These are phyloP conservation scores for Yarrowia osloensis DNA, from an alignment of 805 yeast genomes.

Conservation along the genomic window DNA sequence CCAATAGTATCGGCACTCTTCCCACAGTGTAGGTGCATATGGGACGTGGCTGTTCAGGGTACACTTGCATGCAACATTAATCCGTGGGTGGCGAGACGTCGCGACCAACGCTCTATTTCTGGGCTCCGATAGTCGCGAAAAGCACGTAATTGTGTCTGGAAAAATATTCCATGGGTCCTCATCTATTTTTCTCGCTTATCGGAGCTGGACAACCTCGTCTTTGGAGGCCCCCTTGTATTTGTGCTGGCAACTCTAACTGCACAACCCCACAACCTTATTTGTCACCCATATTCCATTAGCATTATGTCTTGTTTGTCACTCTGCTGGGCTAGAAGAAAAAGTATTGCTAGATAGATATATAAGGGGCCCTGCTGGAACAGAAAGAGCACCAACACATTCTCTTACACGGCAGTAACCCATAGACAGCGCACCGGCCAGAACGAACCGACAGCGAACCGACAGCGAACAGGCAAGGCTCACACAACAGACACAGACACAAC, in stretches of 20 bases:
- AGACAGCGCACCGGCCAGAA: background rate
- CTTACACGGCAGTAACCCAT: too few species aligned
- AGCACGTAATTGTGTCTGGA: background rate
- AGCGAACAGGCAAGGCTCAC: too few species aligned
- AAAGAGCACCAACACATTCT: background rate
- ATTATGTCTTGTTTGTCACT: conserved; percentile 3
- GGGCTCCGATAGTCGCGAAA: background rate
- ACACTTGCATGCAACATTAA: conserved; percentile 27
- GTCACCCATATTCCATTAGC: conserved; percentile 19
- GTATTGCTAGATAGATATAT: background rate
- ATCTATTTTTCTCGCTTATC: background rate
- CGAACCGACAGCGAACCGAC: background rate
- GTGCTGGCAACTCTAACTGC: background rate
- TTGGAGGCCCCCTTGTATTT: too few species aligned
- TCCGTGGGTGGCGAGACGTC: conserved; percentile 4
- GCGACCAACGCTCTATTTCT: background rate
- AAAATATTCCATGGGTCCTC: background rate
- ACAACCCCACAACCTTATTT: conserved; percentile 28
- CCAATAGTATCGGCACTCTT: conserved; percentile 8
- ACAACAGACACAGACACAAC: background rate
- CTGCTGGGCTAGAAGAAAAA: background rate
- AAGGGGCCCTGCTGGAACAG: background rate
- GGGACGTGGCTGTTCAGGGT: conserved; percentile 12
- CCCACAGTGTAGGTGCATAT: conserved; percentile 1
- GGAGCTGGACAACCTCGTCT: background rate